Evolutionary conservation across 1,284 basidiomycete genomes (phyloP), one percentile per base, ranked within the genome.

Genomic region (Neotropicomus parvogracilis): DNA sequence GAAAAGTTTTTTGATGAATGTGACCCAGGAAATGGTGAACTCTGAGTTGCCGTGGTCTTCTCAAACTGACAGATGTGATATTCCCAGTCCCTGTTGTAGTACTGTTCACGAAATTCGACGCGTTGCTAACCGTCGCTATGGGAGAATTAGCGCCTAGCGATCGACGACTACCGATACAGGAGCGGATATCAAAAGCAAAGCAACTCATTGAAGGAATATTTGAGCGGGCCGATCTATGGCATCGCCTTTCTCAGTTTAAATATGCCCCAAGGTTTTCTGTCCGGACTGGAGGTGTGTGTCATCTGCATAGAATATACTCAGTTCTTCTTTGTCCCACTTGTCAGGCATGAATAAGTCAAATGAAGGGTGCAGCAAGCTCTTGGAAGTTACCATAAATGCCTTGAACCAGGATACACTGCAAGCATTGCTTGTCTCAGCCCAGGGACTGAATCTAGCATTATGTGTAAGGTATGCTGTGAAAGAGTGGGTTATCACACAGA

Each of bases 1-100:
- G 44, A 46, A 13, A 31, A 24, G 8, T 56, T 56, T 29, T 56
- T 56, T 11, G 35, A 36, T 8, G 33, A 52, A 29, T 47, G 44
- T 44, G 47, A 41, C 12, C 47, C 53, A 17, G 49, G 50, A 11
- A 31, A 17, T 16, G n/a, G n/a, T n/a, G n/a, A n/a, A n/a, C n/a
- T n/a, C n/a, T n/a, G n/a, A n/a, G n/a, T n/a, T n/a, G n/a, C n/a
- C n/a, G n/a, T n/a, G n/a, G n/a, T n/a, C n/a, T n/a, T n/a, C n/a
- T n/a, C n/a, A n/a, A n/a, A n/a, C n/a, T n/a, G n/a, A n/a, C n/a
- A n/a, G n/a, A n/a, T n/a, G n/a, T n/a, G n/a, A n/a, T n/a, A n/a
- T n/a, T n/a, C n/a, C n/a, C n/a, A n/a, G n/a, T n/a, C n/a, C n/a
- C n/a, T n/a, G n/a, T n/a, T n/a, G n/a, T n/a, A n/a, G 46, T 48